Evolutionary conservation across 441 rosid species (phyloP).

Genomic region (Populus hybrid): DNA sequence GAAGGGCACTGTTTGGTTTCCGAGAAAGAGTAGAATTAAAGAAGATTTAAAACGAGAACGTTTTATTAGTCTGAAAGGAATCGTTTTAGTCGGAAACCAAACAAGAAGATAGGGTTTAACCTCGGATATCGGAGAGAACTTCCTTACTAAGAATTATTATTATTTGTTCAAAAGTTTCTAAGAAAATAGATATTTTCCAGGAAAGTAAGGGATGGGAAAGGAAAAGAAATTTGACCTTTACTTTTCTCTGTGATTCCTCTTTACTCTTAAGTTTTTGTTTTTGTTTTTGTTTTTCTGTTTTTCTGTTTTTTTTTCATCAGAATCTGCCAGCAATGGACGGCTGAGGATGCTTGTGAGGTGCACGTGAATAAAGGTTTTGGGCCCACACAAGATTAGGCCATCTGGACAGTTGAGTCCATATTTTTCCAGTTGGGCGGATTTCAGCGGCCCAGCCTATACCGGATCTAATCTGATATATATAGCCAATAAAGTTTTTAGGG

Average conservation of each 20-base stretch:
- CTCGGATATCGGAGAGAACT: not conserved
- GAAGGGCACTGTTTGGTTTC: not conserved
- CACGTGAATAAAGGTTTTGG: not conserved
- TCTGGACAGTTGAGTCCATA: not conserved
- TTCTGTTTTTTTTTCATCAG: too few species aligned
- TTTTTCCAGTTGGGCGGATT: too few species aligned
- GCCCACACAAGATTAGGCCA: not conserved
- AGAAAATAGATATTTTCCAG: not conserved
- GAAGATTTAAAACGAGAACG: not conserved
- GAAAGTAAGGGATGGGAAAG: not conserved
- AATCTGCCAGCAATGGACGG: not conserved
- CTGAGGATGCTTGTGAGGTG: not conserved
- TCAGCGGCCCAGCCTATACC: too few species aligned
- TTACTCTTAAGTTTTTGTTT: not conserved
- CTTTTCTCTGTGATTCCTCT: not conserved
- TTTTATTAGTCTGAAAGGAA: not conserved
- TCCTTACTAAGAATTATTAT: not conserved
- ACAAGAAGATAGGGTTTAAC: not conserved
- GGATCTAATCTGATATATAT: too few species aligned
- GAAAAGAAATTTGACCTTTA: constrained; percentile 5
- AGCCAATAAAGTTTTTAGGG: too few species aligned
- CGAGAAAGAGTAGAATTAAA: not conserved
- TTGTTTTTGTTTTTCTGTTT: not conserved
- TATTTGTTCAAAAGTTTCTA: not conserved
- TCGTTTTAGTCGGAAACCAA: not conserved